Evolutionary conservation across 352 stramenopile genomes (phyloP), one percentile per base, ranked within the genome.

Genomic region (Pythium coloratum): DNA sequence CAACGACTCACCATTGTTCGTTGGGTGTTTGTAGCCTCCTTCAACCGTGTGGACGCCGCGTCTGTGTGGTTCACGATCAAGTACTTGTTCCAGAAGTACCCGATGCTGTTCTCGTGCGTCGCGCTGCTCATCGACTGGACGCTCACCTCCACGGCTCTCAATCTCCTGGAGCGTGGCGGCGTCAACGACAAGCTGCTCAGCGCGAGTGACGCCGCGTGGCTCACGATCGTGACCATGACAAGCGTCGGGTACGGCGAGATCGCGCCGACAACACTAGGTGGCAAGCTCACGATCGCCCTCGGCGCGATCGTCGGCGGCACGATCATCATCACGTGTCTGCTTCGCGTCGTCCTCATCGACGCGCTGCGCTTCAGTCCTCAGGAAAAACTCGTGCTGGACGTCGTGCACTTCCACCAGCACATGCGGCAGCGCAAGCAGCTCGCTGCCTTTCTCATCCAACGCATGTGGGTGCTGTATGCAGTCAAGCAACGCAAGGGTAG

Each of bases 191-290:
- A 68, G 2, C 60, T 87, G 20, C 73, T 75, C 32, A 89, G 68
- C 36, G 56, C 67, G 14, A 77, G 76, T 30, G 81, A 89, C 53
- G 73, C 81, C 8, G 67, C 86, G 6, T 89, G 81, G 81, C 71
- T 89, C 44, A 84, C 81, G n/a, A 87, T 89, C 34, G 81, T 87
- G 53, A 89, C 81, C 7, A 86, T 87, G 62, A 86, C 81, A 16
- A 80, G 78, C 44, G 78, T 89, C 38, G 81, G 81, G 20, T 89
- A 89, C 55, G 81, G 81, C 28, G 81, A 89, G 66, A 69, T 78
- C 38, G 77, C 76, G 36, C 81, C 81, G 1, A 64, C 63, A 44
- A 87, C 81, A 3, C 49, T 89, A 2, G 79, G 76, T 28, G 81
- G 81, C 55, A 89, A 89, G 66, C 66, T 85, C 57, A 70, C 81